Evolutionary conservation across 176 grass and related monocot species (phyloP).

Genomic region (barley (Hordeum vulgare)): DNA sequence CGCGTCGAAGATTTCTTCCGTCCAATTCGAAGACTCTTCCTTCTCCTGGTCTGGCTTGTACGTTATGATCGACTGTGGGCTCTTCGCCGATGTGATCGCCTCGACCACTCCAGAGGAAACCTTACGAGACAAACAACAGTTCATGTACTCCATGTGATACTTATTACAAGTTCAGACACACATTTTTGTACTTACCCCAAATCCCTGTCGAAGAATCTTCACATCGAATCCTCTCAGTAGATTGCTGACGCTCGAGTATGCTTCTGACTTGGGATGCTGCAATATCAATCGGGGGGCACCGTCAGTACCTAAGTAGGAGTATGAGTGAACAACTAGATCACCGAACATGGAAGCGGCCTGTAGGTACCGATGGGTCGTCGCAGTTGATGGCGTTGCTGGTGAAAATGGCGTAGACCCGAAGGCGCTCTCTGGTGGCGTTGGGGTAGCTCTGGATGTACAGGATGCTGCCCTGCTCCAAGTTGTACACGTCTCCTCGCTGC

Average conservation of each 20-base stretch:
- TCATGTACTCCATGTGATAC: background rate
- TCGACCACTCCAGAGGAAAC: slow-evolving; percentile 14
- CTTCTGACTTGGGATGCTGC: slow-evolving; percentile 53
- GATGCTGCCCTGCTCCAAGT: slow-evolving; percentile 56
- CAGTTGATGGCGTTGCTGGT: slow-evolving; percentile 39
- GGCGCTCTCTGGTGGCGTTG: slow-evolving; percentile 31
- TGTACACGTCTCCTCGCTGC: slow-evolving; percentile 70
- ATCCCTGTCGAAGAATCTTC: slow-evolving; percentile 53
- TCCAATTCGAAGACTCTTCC: slow-evolving; percentile 31
- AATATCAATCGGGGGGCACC: too few species aligned
- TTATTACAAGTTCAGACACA: background rate
- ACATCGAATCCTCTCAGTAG: slow-evolving; percentile 65
- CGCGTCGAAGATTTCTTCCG: slow-evolving; percentile 36
- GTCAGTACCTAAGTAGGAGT: background rate
- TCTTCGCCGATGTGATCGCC: slow-evolving; percentile 14
- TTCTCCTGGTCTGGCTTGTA: slow-evolving; percentile 29
- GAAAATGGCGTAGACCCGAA: slow-evolving; percentile 75
- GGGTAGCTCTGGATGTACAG: slow-evolving; percentile 68
- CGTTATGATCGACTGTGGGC: slow-evolving; percentile 42
- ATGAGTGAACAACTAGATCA: background rate
- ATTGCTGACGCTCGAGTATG: slow-evolving; percentile 58
- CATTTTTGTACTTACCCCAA: slow-evolving; percentile 42
- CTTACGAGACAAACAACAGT: background rate
- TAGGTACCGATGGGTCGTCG: slow-evolving; percentile 35
- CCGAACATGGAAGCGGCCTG: background rate